Percentiles rank a stretch among this genome's conserved stretches.
Conservation (phyloP, 805 yeast genomes). For the Saccharomycopsis oosterbeekiorum region DNA sequence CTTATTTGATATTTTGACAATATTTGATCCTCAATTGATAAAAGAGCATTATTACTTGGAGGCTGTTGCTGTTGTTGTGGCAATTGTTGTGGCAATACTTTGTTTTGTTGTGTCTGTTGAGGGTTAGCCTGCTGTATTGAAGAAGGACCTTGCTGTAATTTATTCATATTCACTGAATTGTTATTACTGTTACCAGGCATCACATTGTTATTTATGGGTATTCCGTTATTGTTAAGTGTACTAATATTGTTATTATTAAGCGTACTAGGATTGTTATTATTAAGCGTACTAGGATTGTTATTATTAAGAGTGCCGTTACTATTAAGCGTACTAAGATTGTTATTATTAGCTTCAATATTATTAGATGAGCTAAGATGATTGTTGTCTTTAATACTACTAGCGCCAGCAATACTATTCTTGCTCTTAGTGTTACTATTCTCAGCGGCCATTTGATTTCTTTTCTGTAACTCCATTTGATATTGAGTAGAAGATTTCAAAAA, state of each 20-base stretch:
- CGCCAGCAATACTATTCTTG: not conserved
- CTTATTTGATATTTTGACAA: slow-evolving; percentile 14
- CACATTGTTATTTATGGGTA: not conserved
- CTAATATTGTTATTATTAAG: not conserved
- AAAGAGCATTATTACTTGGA: slow-evolving; percentile 10
- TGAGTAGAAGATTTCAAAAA: slow-evolving; percentile 8
- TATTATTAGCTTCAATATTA: not conserved
- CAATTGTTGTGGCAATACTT: slow-evolving; percentile 12
- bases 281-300: too few species aligned
- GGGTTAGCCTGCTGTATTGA: not conserved
- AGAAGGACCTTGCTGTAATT: not conserved
- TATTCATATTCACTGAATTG: not conserved
- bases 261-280: not conserved
- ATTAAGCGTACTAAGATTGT: not conserved
- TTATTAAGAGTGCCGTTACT: not conserved
- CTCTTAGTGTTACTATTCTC: not conserved
- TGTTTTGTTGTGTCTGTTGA: slow-evolving; percentile 15
- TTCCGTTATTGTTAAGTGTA: slow-evolving; percentile 9
- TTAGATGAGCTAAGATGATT: not conserved
- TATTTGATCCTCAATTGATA: slow-evolving; percentile 12
- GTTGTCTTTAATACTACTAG: not conserved
- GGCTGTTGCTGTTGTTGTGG: slow-evolving; percentile 18
- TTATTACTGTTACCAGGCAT: not conserved
- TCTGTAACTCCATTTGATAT: slow-evolving; percentile 8
- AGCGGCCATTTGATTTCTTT: slow-evolving; percentile 5